Evolutionary conservation across 345 rosid genomes (phyloP), one percentile per base, ranked within the genome.

Genomic region (Acer negundo): DNA sequence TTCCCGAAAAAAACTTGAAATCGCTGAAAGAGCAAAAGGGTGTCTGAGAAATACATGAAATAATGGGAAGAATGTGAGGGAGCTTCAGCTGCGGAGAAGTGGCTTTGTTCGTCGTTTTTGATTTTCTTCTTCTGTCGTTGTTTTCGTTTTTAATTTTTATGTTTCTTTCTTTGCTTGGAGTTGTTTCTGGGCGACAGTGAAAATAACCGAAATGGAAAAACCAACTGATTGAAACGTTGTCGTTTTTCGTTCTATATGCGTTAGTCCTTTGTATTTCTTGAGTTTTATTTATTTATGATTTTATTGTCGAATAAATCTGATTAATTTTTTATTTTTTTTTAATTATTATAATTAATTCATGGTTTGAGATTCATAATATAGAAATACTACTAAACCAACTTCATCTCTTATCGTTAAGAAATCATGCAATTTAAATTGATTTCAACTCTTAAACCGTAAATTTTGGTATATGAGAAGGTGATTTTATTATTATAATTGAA

Each of bases 151-250:
- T 22, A 4, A 9, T 3, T 19, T 10, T 47, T n/a, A 20, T 42
- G 6, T 17, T 46, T 22, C 1, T 3, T 44, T n/a, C 9, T 7
- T 17, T 1, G 63, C 11, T 72, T 12, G 51, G 20, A 13, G 46
- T 31, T 22, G 20, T 28, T 38, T 49, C 20, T 31, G 46, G 63
- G 46, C 42, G 74, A 10, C 3, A 10, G 46, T 26, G 46, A 51
- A 28, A 3, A 28, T 58, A 72, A 72, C 67, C 35, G 67, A 72
- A 72, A 59, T 38, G 38, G 35, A 59, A 72, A 72, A 47, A 59
- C 23, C 20, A 12, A 17, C 23, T 53, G 10, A 47, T 19, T 6
- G 35, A 51, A 53, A 70, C 62, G 31, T 16, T 17, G 74, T 70
- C 74, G 74, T 67, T 53, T 46, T 24, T 11, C 17, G 49, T 12